Evolutionary conservation across 352 stramenopile genomes (phyloP), one percentile per base, ranked within the genome.

Genomic region (Phytophthora rubi): DNA sequence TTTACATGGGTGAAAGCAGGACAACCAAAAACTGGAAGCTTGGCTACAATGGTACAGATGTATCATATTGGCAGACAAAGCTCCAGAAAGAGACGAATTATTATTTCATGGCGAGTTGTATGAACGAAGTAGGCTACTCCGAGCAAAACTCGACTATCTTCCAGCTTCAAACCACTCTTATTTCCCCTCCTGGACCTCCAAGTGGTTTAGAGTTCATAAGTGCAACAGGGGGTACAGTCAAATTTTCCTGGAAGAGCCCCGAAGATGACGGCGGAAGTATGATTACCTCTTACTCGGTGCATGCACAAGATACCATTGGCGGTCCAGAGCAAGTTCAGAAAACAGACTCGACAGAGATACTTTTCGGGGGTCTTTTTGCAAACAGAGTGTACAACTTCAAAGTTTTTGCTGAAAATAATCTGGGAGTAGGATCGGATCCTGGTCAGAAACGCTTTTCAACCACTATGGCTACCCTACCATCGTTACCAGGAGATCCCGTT

Each of bases 211-310:
- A 42, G 0, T 12, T 69, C 0, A 15, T 62, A 2, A 68, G 53
- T 13, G 37, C 47, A 12, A 86, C 82, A 0, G 82, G 84, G 4
- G 84, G 84, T 5, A 77, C 80, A 54, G 62, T 92, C 1, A 26
- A 68, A 0, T 60, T 90, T 16, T 59, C 59, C 1, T 92, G 84
- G 84, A 63, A 37, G 7, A 62, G 63, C 2, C 79, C 84, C 1
- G 71, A 85, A 23, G 84, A 92, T 70, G 71, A 90, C 30, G 84
- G 84, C 4, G 84, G 84, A 7, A 87, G 74, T 54, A 10, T 57
- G 1, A 74, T 89, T 42, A 80, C 65, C 3, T 62, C 68, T 15
- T 92, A 90, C 30, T 59, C 63, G 9, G 79, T 92, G 1, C 69
- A 75, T 8, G 71, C 49, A 9, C 18, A 30, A 44, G 16, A 23